Base-by-base conservation (phyloP, 2,329 filamentous ascomycete species). In the Arthrobotrys sphaeroides region DNA sequence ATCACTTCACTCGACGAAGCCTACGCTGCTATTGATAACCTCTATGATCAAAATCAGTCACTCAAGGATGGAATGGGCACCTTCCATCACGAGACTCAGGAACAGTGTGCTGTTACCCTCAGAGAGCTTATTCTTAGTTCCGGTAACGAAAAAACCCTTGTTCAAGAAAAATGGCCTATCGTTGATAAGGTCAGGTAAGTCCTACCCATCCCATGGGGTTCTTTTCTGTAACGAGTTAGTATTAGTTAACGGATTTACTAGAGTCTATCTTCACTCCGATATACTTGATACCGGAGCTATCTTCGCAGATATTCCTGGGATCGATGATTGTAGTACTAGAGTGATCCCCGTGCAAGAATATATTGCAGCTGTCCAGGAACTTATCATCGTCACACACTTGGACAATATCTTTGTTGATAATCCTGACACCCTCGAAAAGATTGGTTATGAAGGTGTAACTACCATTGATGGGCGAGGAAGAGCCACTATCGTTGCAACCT, bases 221-320 rank as follows among this genome's bases (percentile, higher is more conserved):
- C 12, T 38, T 12, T 16, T 68, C 26, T 33, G 10, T 22, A 20
- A 6, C 31, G 24, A 12, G 13, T 13, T 12, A 2, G 2, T n/a
- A 2, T 16, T 36, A 26, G 4, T 42, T 60, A 31, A 66, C 18
- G 4, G 22, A 31, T n/a, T 45, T 5, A 5, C 5, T 43, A 74
- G 69, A 7, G 33, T 74, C 3, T 62, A 67, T 5, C 62, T 74
- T 47, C 53, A 74, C 20, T 47, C 69, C 1, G 24, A 61, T 4
- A 47, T 74, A 10, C 31, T 74, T n/a, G 42, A 47, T 20, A 62
- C 42, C 16, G 69, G 69, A 4, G 45, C 43, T 9, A 57, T 67
- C 6, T n/a, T 74, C 3, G 53, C 61, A n/a, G 69, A 74, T 49
- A 74, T 74, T n/a, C 69, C 69, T 4, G 69, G 61, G 3, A 45